Evolutionary conservation across 106 monocot species (phyloP), one percentile per base, ranked within the genome.

Genomic region (Alisma plantagoaquatica): DNA sequence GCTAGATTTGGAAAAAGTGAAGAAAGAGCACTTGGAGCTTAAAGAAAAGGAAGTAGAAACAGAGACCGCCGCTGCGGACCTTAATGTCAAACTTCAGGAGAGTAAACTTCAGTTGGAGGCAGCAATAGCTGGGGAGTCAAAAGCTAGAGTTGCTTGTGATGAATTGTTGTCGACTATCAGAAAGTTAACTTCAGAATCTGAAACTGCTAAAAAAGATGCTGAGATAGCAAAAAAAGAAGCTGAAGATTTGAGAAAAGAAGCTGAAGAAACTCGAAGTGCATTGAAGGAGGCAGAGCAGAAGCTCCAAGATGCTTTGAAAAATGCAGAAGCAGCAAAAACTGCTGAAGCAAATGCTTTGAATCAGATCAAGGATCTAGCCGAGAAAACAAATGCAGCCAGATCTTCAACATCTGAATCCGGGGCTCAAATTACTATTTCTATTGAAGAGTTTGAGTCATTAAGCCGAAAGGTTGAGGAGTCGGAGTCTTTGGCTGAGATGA

Each of bases 31-130:
- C n/a, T 43, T 62, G 29, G 64, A 89, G 29, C 61, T 89, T 31
- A 73, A 76, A 54, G 42, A 60, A 27, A 79, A 77, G 70, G 89
- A 83, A 57, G 61, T 70, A 10, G 83, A 89, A 49, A 80, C 89
- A 4, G 79, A 89, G 57, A 41, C 64, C 22, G 24, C 54, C 14
- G 68, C 73, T 41, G 63, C 56, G 22, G 66, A 76, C 22, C 76
- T 89, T 56, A 62, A 83, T 31, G 29, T 63, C 19, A 67, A 89
- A 48, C 73, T 89, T 58, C 83, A 83, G 52, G 74, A 67, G 38
- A 79, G 70, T 66, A 89, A 83, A 60, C 51, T 51, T 59, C 76
- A 89, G 33, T 76, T 83, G 27, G 83, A 73, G 33, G 61, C 61
- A 10, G 76, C 79, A 28, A 54, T 60, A 3, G 49, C 51, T 31